phyloP scores from a whole-genome alignment of 2,329 filamentous ascomycete genomes.

The Aureobasidium sp. region DNA sequence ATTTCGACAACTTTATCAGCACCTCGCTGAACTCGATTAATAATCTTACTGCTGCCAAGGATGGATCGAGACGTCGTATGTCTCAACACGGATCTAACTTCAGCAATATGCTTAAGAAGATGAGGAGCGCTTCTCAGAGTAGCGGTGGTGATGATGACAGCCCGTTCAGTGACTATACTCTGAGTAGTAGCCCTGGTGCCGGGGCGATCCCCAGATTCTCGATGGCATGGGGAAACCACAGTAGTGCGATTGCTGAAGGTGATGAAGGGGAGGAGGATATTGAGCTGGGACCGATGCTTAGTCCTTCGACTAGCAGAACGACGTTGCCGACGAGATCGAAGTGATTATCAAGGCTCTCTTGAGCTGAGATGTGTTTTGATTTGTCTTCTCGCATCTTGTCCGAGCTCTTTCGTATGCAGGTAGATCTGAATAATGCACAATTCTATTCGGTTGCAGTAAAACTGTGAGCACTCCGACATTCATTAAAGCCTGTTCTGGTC shows the following conservation, averaged over 20 bases:
- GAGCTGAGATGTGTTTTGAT: too few relatives aligned
- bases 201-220: background rate
- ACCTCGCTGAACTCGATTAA: conserved; percentile 1
- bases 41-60: background rate
- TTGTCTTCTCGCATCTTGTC: too few relatives aligned
- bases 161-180: conserved; percentile 1
- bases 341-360: background rate
- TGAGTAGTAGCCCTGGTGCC: background rate
- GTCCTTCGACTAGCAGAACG: conserved; percentile 1
- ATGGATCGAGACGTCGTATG: background rate
- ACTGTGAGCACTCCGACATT: too few relatives aligned
- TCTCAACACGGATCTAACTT: background rate
- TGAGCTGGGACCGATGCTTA: background rate
- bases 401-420: too few relatives aligned
- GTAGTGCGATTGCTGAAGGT: background rate
- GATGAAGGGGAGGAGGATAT: background rate
- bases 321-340: background rate
- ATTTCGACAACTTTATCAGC: conserved; percentile 17
- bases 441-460: too few relatives aligned
- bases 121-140: background rate
- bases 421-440: too few relatives aligned
- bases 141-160: background rate
- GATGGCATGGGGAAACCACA: background rate
- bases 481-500: too few relatives aligned
- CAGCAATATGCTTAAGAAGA: conserved; percentile 12